A percentile compares a stretch with the other conserved stretches of the same genome.
Conservation (phyloP, 495 filamentous ascomycete genomes). For the Extremus antarcticus region DNA sequence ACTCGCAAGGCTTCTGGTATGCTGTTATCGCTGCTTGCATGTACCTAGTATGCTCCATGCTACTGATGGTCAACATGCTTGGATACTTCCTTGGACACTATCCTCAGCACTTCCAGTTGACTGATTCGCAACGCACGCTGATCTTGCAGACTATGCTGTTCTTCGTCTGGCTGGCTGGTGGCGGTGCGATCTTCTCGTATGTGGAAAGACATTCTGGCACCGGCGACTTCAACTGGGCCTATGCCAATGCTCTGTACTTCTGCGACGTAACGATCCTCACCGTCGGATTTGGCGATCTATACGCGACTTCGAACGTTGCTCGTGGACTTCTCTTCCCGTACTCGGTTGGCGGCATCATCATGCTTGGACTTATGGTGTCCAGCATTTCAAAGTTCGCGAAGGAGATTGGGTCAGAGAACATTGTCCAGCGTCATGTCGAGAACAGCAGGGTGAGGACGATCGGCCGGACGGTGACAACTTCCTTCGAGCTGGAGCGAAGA, state of each 20-base stretch:
- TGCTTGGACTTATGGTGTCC: conserved; percentile 35
- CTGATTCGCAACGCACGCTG: conserved; percentile 58
- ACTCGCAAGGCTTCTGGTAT: conserved; percentile 69
- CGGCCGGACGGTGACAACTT: conserved; percentile 40
- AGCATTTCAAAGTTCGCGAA: conserved; percentile 41
- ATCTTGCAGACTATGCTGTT: conserved; percentile 56
- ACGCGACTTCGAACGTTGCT: conserved; percentile 32
- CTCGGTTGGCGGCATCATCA: conserved; percentile 37
- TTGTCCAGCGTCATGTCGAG: conserved; percentile 54
- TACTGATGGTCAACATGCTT: conserved; percentile 67
- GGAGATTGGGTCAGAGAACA: conserved; percentile 54
- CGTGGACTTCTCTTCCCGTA: conserved; percentile 35
- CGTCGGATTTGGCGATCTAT: conserved; percentile 55
- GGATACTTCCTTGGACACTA: conserved; percentile 71
- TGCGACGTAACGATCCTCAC: conserved; percentile 56
- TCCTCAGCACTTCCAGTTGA: conserved; percentile 61
- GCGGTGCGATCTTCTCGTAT: conserved; percentile 45
- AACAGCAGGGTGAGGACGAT: conserved; percentile 47
- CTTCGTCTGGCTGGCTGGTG: conserved; percentile 51
- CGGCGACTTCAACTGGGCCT: conserved; percentile 26
- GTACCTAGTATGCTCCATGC: conserved; percentile 51
- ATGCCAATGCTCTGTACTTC: conserved; percentile 51
- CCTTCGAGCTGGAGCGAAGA: conserved; percentile 22
- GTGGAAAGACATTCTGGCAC: conserved; percentile 26
- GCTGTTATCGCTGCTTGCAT: conserved; percentile 57